Percentiles rank a stretch among this genome's conserved stretches.
These are phyloP conservation scores for Diaporthe capsici DNA, from an alignment of 2,329 filamentous ascomycete genomes.

Conservation along the genomic window DNA sequence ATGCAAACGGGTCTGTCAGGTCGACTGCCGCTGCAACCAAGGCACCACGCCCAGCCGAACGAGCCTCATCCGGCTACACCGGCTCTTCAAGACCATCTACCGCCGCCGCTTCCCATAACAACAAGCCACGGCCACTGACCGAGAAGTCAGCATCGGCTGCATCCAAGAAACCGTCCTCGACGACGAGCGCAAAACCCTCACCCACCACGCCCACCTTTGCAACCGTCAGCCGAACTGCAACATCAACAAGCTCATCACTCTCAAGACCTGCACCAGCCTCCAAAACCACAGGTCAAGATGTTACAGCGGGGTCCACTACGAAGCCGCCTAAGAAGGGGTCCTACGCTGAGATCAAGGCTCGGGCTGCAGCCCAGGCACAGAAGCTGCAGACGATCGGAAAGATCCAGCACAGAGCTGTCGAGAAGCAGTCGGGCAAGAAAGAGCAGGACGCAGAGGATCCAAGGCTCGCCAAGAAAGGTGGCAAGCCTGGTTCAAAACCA, in stretches of 20 bases:
- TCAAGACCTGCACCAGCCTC: neutral
- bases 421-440: constrained; percentile 71
- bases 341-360: constrained; percentile 80
- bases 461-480: constrained; percentile 43
- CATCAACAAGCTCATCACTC: constrained; percentile 21
- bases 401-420: constrained; percentile 82
- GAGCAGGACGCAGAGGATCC: constrained; percentile 65
- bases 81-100: constrained; percentile 43
- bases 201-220: constrained; percentile 38
- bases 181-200: constrained; percentile 33
- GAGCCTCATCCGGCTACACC: constrained; percentile 39
- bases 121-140: constrained; percentile 43
- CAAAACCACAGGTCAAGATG: constrained; percentile 52
- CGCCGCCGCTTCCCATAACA: constrained; percentile 44
- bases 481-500: constrained; percentile 38
- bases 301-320: constrained; percentile 46
- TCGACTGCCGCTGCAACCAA: constrained; percentile 45
- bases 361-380: constrained; percentile 76
- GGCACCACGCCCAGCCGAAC: constrained; percentile 45
- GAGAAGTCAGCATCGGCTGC: constrained; percentile 41
- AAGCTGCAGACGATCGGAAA: constrained; percentile 74
- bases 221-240: constrained; percentile 7
- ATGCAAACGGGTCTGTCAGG: constrained; percentile 45
- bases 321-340: constrained; percentile 78
- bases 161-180: constrained; percentile 38